phyloP scores from a whole-genome alignment of 2,329 filamentous ascomycete species.

The Furcasterigmium sp. region DNA sequence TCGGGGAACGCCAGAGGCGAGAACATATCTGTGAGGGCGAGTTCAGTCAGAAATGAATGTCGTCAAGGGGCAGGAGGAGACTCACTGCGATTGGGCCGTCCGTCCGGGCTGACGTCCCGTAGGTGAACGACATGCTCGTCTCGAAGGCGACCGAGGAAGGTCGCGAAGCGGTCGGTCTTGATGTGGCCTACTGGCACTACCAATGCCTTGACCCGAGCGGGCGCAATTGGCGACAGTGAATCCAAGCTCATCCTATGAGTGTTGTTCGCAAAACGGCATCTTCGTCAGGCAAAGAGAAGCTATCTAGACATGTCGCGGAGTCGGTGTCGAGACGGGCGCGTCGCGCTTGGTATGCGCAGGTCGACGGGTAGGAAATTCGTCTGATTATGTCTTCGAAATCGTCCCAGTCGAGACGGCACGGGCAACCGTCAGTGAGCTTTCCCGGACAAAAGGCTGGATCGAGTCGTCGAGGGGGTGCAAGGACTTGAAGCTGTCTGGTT shows the following conservation, averaged over 20 bases:
- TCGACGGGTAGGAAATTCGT: too few species aligned
- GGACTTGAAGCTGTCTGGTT: too few species aligned
- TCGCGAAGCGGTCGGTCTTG: conserved; percentile 71
- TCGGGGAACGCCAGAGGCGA: conserved; percentile 83
- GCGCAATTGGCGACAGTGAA: conserved; percentile 83
- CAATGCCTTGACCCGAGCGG: conserved; percentile 83
- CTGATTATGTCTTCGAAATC: too few species aligned
- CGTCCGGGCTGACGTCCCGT: conserved; percentile 81
- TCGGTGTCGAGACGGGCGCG: conserved; percentile 1
- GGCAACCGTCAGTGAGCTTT: too few species aligned
- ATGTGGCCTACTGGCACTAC: conserved; percentile 84
- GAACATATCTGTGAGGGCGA: conserved; percentile 68
- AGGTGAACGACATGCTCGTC: conserved; percentile 77
- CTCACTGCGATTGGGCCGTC: conserved; percentile 80
- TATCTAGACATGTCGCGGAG: conserved; percentile 1
- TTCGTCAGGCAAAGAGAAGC: conserved; percentile 4
- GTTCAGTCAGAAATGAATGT: neutral
- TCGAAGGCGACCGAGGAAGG: conserved; percentile 73
- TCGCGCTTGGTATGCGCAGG: neutral
- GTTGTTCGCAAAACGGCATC: conserved; percentile 16
- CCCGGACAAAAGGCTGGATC: too few species aligned
- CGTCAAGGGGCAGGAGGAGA: neutral
- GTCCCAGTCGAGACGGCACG: too few species aligned
- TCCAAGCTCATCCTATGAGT: conserved; percentile 76
- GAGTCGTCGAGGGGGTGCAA: too few species aligned